A percentile compares a stretch with the other conserved stretches of the same genome.
These are phyloP conservation scores for Pythium grandisporangium DNA, from an alignment of 352 stramenopile species.

Conservation along the genomic window DNA sequence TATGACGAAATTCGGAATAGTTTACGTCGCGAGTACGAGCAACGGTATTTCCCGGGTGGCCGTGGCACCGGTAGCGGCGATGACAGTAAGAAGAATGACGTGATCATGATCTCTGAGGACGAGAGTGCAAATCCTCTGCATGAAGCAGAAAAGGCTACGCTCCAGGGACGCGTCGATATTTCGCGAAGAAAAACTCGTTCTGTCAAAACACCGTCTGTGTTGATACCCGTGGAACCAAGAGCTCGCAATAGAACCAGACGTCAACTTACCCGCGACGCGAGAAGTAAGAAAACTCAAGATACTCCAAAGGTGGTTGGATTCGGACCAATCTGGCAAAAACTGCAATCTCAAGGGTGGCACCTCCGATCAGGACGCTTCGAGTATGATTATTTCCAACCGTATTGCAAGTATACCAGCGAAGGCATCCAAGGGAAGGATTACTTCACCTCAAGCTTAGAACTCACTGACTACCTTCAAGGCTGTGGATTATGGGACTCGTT, in stretches of 20 bases:
- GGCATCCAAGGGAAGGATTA: constrained; percentile 31
- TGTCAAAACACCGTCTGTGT: too few species aligned
- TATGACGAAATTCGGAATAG: constrained; percentile 30
- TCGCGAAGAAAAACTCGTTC: constrained; percentile 8
- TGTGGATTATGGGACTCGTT: constrained; percentile 46
- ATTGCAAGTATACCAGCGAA: constrained; percentile 22
- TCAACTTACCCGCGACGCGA: constrained; percentile 8
- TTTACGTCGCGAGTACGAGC: constrained; percentile 29
- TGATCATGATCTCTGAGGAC: constrained; percentile 7
- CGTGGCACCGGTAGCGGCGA: not conserved
- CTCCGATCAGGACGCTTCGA: constrained; percentile 25
- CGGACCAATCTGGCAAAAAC: constrained; percentile 33
- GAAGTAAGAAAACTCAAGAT: not conserved
- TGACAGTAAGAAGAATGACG: not conserved
- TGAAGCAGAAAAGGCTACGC: too few species aligned
- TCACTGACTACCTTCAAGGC: constrained; percentile 40
- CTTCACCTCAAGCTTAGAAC: constrained; percentile 25
- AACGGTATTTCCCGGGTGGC: not conserved
- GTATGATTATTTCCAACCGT: constrained; percentile 67
- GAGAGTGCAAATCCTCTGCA: too few species aligned
- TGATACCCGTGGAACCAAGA: too few species aligned
- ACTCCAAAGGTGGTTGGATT: constrained; percentile 36
- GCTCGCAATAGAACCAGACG: too few species aligned
- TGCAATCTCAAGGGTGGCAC: constrained; percentile 49
- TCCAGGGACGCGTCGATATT: too few species aligned